phyloP scores from a whole-genome alignment of 345 rosid genomes.

The Eucalyptus decipiens region DNA sequence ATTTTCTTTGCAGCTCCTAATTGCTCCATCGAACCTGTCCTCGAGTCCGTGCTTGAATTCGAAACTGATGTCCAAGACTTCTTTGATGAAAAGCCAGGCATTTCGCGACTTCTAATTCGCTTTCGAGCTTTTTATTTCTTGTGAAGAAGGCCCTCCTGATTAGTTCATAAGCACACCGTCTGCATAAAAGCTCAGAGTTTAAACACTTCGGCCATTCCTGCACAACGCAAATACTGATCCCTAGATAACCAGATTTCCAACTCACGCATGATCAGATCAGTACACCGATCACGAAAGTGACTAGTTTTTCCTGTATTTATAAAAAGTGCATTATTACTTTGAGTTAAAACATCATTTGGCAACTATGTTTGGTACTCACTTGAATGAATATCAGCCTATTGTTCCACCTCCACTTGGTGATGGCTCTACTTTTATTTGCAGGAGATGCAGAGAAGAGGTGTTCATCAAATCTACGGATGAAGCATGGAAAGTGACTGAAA shows the following conservation, averaged over 20 bases:
- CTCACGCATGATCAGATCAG: neutral
- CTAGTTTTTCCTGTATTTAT: neutral
- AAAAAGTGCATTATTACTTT: neutral
- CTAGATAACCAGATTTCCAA: neutral
- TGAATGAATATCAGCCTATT: neutral
- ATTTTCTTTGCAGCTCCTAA: neutral
- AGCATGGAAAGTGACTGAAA: neutral
- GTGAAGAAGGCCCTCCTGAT: neutral
- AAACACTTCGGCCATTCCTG: neutral
- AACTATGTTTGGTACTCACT: neutral
- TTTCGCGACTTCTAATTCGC: neutral
- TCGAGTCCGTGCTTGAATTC: neutral
- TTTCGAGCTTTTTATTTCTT: neutral
- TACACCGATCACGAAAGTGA: neutral
- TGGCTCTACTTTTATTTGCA: neutral
- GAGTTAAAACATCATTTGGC: neutral
- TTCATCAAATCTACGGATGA: neutral
- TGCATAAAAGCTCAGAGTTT: neutral
- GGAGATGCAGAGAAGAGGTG: neutral
- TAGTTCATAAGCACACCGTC: neutral
- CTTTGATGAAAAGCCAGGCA: neutral
- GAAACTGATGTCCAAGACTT: neutral
- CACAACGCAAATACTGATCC: neutral
- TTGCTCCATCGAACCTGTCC: neutral
- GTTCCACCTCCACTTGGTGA: neutral